A percentile compares a stretch with the other conserved stretches of the same genome.
Evolutionary conservation across 306 rosid species (phyloP).

Genomic region (Canavalia ensiformis): DNA sequence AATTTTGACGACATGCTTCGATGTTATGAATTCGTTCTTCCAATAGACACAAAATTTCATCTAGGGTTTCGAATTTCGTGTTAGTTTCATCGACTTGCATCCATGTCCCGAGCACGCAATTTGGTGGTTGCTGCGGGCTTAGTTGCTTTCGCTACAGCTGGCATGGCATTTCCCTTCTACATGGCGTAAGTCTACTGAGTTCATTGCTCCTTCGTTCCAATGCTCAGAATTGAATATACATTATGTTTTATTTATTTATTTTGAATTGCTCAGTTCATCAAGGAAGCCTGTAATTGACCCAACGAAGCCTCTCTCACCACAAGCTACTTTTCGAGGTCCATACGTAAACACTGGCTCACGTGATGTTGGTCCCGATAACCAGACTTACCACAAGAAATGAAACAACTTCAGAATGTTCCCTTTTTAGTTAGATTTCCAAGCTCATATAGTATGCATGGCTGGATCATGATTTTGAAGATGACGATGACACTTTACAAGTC

Average conservation of each 20-base stretch:
- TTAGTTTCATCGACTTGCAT: background rate
- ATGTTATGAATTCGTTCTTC: background rate
- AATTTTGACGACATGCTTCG: background rate
- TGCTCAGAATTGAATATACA: background rate
- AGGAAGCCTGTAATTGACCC: constrained; percentile 86
- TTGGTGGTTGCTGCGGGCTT: constrained; percentile 73
- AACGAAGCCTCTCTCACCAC: constrained; percentile 85
- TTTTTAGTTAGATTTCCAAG: constrained; percentile 5
- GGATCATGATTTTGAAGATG: constrained; percentile 9
- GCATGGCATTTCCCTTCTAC: constrained; percentile 95
- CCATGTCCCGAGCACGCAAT: constrained; percentile 74
- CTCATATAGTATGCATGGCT: constrained; percentile 22
- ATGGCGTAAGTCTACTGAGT: constrained; percentile 75
- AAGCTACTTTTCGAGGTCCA: constrained; percentile 97
- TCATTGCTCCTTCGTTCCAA: too few species aligned
- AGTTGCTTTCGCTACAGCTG: constrained; percentile 72
- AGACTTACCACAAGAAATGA: constrained; percentile 73
- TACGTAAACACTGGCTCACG: constrained; percentile 94
- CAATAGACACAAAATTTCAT: background rate
- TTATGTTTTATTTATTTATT: background rate
- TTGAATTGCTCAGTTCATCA: constrained; percentile 67
- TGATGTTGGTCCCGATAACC: constrained; percentile 84
- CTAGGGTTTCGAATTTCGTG: constrained; percentile 39
- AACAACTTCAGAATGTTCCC: background rate
- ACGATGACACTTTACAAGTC: background rate